Percentiles rank a stretch among this genome's conserved stretches.
Conservation (phyloP, 2,329 filamentous ascomycete genomes). For the Dryadomyces quercivorus region DNA sequence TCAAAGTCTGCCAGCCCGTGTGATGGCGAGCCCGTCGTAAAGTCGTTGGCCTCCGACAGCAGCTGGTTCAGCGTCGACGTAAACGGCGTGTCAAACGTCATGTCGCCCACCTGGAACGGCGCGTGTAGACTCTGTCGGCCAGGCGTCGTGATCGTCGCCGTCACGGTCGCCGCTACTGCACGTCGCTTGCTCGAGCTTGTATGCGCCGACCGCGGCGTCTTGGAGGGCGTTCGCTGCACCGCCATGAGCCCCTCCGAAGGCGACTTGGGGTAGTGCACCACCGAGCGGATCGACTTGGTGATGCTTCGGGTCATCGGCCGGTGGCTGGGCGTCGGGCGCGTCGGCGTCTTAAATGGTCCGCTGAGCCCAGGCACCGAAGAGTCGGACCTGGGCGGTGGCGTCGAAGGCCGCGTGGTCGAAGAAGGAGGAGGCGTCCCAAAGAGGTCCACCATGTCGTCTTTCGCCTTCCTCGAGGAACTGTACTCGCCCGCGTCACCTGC, state of each 20-base stretch:
- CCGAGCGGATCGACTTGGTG: conserved; percentile 41
- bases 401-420: conserved; percentile 29
- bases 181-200: conserved; percentile 25
- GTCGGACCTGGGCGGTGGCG: conserved; percentile 22
- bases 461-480: not conserved
- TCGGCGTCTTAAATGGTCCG: conserved; percentile 47
- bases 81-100: conserved; percentile 41
- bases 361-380: conserved; percentile 23
- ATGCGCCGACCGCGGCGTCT: conserved; percentile 20
- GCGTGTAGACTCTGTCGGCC: conserved; percentile 17
- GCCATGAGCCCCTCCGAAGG: conserved; percentile 25
- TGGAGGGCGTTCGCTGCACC: conserved; percentile 34
- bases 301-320: conserved; percentile 50
- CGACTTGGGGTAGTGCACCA: conserved; percentile 28
- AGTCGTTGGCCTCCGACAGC: conserved; percentile 41
- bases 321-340: conserved; percentile 47
- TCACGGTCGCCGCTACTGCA: conserved; percentile 10
- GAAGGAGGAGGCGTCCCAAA: conserved; percentile 48
- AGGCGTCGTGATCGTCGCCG: conserved; percentile 10
- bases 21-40: conserved; percentile 26
- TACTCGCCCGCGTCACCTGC: not conserved
- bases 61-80: conserved; percentile 52
- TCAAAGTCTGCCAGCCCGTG: conserved; percentile 30
- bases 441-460: conserved; percentile 36
- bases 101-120: conserved; percentile 21